Evolutionary conservation across 176 grass and related monocot genomes (phyloP).

Genomic region (Microstegium vimineum): DNA sequence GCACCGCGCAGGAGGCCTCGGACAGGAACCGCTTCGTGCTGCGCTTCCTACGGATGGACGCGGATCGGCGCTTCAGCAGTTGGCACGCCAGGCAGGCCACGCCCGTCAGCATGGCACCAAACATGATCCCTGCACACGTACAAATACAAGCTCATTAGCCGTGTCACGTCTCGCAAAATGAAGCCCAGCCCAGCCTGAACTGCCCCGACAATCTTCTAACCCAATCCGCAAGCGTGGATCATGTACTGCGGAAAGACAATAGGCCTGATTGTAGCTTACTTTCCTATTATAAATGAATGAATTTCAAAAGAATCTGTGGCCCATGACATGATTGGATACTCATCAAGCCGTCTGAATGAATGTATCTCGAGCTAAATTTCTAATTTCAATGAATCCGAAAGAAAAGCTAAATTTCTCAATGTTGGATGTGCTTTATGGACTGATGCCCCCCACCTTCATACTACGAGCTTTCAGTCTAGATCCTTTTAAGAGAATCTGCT

Average conservation of each 20-base stretch:
- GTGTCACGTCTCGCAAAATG: neutral
- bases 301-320: neutral
- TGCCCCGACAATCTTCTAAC: neutral
- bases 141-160: neutral
- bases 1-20: slow-evolving; percentile 33
- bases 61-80: slow-evolving; percentile 29
- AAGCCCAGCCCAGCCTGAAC: neutral
- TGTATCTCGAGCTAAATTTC: neutral
- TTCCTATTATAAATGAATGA: neutral
- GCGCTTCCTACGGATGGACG: slow-evolving; percentile 10
- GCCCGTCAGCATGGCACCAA: slow-evolving; percentile 40
- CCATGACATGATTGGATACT: neutral
- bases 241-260: neutral
- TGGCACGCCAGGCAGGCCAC: slow-evolving; percentile 20
- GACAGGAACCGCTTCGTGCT: slow-evolving; percentile 43
- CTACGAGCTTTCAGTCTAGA: neutral
- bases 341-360: neutral
- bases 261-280: neutral
- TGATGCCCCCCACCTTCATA: neutral
- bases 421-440: neutral
- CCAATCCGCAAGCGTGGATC: neutral
- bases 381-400: neutral
- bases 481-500: neutral
- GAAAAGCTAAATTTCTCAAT: neutral
- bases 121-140: slow-evolving; percentile 25